phyloP scores from a whole-genome alignment of 2,329 filamentous ascomycete species.

The Trichophyton verrucosum region DNA sequence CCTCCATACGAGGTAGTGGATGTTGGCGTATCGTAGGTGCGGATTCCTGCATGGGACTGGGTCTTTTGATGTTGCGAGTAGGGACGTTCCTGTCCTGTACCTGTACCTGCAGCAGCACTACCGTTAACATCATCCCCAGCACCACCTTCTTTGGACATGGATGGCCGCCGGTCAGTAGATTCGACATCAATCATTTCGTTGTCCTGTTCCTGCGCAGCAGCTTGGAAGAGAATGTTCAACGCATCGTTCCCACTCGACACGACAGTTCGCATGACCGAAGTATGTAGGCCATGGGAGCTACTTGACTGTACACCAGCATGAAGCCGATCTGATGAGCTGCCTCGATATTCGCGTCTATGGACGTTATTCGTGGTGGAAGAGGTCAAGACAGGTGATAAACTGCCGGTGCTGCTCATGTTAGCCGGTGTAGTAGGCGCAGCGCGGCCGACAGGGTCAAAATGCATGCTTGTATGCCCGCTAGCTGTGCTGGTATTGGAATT shows the following conservation, averaged over 20 bases:
- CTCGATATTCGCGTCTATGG: neutral
- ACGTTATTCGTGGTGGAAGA: constrained; percentile 2
- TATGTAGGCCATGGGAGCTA: constrained; percentile 24
- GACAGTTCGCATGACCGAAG: constrained; percentile 37
- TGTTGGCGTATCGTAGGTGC: constrained; percentile 27
- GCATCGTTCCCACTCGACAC: constrained; percentile 45
- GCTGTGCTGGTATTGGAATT: constrained; percentile 1
- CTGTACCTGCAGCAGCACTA: neutral
- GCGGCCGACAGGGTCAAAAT: constrained; percentile 8
- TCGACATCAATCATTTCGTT: constrained; percentile 6
- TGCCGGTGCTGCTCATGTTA: constrained; percentile 8
- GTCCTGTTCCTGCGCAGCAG: constrained; percentile 33
- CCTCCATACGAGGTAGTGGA: constrained; percentile 11
- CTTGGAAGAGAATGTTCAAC: constrained; percentile 41
- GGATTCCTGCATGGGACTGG: constrained; percentile 11
- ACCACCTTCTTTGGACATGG: neutral
- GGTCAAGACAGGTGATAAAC: constrained; percentile 7
- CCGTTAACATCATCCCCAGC: neutral
- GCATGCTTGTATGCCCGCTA: constrained; percentile 1
- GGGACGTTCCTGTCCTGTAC: constrained; percentile 11
- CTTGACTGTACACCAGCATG: neutral
- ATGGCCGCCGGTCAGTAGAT: neutral
- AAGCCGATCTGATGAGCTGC: constrained; percentile 2
- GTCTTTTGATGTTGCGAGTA: constrained; percentile 15
- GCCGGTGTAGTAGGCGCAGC: constrained; percentile 6